Evolutionary conservation across 2,329 filamentous ascomycete genomes (phyloP).

Genomic region (Sporothrix mexicana): DNA sequence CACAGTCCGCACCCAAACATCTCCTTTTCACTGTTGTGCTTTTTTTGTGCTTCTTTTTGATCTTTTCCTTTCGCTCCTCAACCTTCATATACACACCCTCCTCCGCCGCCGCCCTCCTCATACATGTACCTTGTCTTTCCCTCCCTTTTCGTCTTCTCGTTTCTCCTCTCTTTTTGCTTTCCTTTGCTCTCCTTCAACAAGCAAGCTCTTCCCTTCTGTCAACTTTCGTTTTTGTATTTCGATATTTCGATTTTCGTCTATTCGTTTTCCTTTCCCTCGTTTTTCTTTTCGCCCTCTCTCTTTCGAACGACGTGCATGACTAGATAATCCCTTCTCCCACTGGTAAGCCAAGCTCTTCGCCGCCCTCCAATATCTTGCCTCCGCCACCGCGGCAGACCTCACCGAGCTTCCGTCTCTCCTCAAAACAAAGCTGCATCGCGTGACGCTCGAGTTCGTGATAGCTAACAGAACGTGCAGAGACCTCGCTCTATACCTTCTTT

Average conservation of each 20-base stretch:
- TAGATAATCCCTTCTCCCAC: conserved; percentile 26
- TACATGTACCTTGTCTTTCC: conserved; percentile 12
- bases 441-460: conserved; percentile 10
- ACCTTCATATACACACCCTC: conserved; percentile 3
- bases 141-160: not conserved
- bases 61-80: conserved; percentile 22
- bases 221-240: not conserved
- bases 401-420: no score
- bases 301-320: conserved; percentile 22
- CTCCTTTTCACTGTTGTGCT: conserved; percentile 4
- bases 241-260: not conserved
- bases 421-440: conserved; percentile 19
- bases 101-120: not conserved
- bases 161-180: not conserved
- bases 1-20: conserved; percentile 24
- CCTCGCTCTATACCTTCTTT: conserved; percentile 4
- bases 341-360: conserved; percentile 16
- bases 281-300: not conserved
- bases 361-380: not conserved
- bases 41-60: not conserved
- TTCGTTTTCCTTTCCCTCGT: not conserved
- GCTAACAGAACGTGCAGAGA: conserved; percentile 33
- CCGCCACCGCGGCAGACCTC: not conserved
- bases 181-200: conserved; percentile 3
- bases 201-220: not conserved